Base-by-base conservation (phyloP, 2,329 filamentous ascomycete species). In the Talaromyces sp. region DNA sequence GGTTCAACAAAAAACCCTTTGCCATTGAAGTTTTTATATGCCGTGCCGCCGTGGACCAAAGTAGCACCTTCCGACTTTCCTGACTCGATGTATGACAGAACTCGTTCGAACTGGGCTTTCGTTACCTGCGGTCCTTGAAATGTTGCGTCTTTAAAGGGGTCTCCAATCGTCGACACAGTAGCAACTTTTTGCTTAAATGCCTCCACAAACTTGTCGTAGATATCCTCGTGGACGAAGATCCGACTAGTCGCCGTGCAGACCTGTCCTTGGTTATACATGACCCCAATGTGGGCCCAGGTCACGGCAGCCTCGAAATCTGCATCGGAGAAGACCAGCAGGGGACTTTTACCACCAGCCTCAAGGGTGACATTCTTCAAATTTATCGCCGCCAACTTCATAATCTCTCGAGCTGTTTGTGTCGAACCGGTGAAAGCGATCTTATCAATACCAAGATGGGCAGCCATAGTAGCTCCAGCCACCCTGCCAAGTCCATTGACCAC, bases 341-440 rank as follows among this genome's bases (percentile, higher is more conserved):
- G 80, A 63, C 84, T 79, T 64, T 85, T 85, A n/a, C 83, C 83
- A 2, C 83, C 83, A 41, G 79, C 66, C 52, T 80, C 82, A 12
- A 85, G 76, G 0, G 82, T 82, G 1, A 83, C 74, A 31, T 78
- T 75, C 68, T 85, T 85, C 54, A 85, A 68, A 0, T 81, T 83
- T 64, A 74, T 75, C 7, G 79, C 75, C 62, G 78, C 80, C 62
- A 74, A 77, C 26, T 73, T 77, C 76, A 82, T 79, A 35, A 84
- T 77, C 48, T 72, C 74, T 63, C 80, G 78, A 63, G 82, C 68
- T 0, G 82, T 84, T 3, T 74, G 69, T 3, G 75, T 81, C 0
- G 81, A 83, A 2, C 84, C 83, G 0, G 83, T 86, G 67, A 86
- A 86, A 61, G 74, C 80, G 68, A 86, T 81, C 71, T 85, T 85